A percentile compares a stretch with the other conserved stretches of the same genome.
Evolutionary conservation across 208 protist genomes (phyloP).

Genomic region (Naegleria gruberi): DNA sequence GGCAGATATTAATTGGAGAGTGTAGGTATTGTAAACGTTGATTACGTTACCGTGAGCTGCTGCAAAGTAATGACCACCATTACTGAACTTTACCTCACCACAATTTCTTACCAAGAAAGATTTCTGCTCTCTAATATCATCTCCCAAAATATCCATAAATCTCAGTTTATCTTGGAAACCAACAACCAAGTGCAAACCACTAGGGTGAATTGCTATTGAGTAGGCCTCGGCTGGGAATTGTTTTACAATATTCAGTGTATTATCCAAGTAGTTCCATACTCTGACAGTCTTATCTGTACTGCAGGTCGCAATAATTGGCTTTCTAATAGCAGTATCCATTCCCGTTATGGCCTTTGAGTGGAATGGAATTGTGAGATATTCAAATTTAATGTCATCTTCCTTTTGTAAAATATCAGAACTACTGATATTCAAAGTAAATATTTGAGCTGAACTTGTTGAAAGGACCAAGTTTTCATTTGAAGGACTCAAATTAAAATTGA

Average conservation of each 20-base stretch:
- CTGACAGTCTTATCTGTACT: constrained; percentile 73
- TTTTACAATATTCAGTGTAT: constrained; percentile 77
- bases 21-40: constrained; percentile 88
- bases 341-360: constrained; percentile 72
- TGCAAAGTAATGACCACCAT: constrained; percentile 89
- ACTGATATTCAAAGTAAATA: constrained; percentile 79
- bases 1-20: constrained; percentile 82
- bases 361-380: constrained; percentile 75
- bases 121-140: constrained; percentile 83
- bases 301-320: constrained; percentile 85
- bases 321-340: constrained; percentile 82
- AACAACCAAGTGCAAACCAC: constrained; percentile 81
- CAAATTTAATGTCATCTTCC: constrained; percentile 75
- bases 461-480: constrained; percentile 76
- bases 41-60: constrained; percentile 87
- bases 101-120: constrained; percentile 83
- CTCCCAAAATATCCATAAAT: constrained; percentile 89
- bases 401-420: constrained; percentile 80
- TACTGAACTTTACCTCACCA: constrained; percentile 80
- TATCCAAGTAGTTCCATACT: constrained; percentile 90
- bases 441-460: constrained; percentile 77
- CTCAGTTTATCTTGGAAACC: constrained; percentile 85
- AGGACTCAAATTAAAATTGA: constrained; percentile 67
- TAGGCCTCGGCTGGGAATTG: constrained; percentile 77
- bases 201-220: constrained; percentile 86